Percentiles rank a stretch among this genome's conserved stretches.
Conservation (phyloP, 2,329 filamentous ascomycete species). For the Metarhizium brunneum region DNA sequence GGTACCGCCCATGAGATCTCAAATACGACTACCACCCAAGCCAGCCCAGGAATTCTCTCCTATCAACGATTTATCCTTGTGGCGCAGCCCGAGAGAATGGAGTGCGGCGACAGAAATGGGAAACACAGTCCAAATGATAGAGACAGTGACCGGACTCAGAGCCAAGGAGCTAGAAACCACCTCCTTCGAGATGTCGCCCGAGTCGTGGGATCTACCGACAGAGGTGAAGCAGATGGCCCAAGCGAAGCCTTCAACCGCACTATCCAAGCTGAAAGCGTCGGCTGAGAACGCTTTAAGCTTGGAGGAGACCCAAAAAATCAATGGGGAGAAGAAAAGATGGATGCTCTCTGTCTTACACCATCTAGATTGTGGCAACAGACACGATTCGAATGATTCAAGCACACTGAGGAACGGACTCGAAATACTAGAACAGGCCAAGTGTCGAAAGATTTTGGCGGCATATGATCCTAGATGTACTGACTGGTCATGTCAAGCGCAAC, state of each 20-base stretch:
- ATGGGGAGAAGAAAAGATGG: slow-evolving; percentile 28
- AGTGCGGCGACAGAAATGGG: background rate
- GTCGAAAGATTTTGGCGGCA: slow-evolving; percentile 33
- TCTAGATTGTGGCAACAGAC: slow-evolving; percentile 24
- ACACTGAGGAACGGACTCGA: background rate
- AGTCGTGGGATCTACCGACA: background rate
- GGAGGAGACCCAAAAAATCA: slow-evolving; percentile 15
- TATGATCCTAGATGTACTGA: slow-evolving; percentile 40
- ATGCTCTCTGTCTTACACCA: slow-evolving; percentile 48
- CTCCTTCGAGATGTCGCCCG: background rate
- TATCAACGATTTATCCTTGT: slow-evolving; percentile 1
- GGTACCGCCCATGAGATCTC: slow-evolving; percentile 2
- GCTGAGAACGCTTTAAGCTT: background rate
- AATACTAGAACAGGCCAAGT: background rate
- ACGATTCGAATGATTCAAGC: background rate
- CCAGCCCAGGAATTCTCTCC: background rate
- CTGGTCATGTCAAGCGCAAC: background rate
- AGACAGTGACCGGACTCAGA: background rate
- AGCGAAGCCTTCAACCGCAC: slow-evolving; percentile 6
- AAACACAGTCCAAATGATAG: background rate
- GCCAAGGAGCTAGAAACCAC: background rate
- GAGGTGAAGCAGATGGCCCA: slow-evolving; percentile 8
- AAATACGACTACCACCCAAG: background rate
- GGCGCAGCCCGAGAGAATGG: slow-evolving; percentile 5
- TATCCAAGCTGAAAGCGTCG: slow-evolving; percentile 10